Percentiles rank a stretch among this genome's conserved stretches.
These are phyloP conservation scores for Septoria linicola DNA, from an alignment of 2,329 filamentous ascomycete genomes.

Conservation along the genomic window DNA sequence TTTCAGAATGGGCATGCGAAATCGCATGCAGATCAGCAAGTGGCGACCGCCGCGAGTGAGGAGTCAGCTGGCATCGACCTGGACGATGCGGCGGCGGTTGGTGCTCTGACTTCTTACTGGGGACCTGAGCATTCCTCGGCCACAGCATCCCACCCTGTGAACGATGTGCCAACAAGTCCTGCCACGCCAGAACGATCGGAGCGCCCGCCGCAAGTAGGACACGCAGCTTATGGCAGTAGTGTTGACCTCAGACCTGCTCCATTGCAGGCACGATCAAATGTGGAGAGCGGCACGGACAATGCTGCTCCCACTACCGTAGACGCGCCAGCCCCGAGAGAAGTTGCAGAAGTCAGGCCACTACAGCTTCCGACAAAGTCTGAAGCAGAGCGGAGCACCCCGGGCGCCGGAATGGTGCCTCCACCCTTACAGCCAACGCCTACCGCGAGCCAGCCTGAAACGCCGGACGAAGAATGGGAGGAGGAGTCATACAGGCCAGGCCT, in stretches of 20 bases:
- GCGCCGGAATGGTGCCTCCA: conserved; percentile 14
- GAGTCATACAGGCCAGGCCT: conserved; percentile 69
- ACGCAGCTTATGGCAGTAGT: conserved; percentile 22
- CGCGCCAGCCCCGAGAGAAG: conserved; percentile 2
- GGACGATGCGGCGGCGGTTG: conserved; percentile 28
- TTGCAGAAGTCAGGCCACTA: conserved; percentile 23
- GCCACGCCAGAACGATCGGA: conserved; percentile 31
- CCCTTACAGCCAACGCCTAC: conserved; percentile 11
- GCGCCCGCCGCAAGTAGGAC: conserved; percentile 25
- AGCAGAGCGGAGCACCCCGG: conserved; percentile 20
- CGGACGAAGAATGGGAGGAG: conserved; percentile 24
- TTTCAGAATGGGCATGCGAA: conserved; percentile 21
- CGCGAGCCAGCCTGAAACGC: conserved; percentile 22
- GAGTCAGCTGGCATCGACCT: conserved; percentile 28
- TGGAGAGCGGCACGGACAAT: conserved; percentile 11
- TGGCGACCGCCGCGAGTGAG: conserved; percentile 22
- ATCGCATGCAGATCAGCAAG: conserved; percentile 17
- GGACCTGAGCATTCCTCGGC: conserved; percentile 24
- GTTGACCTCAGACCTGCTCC: conserved; percentile 36
- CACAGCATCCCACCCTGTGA: conserved; percentile 7
- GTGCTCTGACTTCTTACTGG: conserved; percentile 31
- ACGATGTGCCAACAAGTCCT: conserved; percentile 11
- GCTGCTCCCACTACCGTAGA: neutral
- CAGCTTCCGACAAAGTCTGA: conserved; percentile 23
- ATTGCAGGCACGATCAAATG: conserved; percentile 24